Conservation (phyloP, 2,329 filamentous ascomycete species). For the Calonectria pseudoreteaudii region DNA sequence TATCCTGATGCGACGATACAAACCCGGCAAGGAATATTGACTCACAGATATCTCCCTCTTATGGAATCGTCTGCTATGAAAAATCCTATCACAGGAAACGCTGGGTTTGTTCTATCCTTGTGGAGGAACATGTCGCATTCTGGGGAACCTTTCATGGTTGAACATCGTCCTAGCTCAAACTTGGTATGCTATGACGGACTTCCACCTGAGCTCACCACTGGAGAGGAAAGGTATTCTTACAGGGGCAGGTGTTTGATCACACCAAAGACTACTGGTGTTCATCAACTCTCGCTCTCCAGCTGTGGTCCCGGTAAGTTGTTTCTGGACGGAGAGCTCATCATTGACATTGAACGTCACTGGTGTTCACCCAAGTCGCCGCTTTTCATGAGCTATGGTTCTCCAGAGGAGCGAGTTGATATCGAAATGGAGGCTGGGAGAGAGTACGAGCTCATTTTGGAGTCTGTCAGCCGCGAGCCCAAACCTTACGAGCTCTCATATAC, state of each 20-base stretch:
- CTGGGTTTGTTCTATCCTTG: slow-evolving; percentile 19
- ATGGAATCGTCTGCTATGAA: slow-evolving; percentile 23
- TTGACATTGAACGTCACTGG: slow-evolving; percentile 30
- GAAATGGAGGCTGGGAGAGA: slow-evolving; percentile 25
- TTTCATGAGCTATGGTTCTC: slow-evolving; percentile 34
- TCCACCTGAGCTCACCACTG: slow-evolving; percentile 28
- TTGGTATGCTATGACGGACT: slow-evolving; percentile 32
- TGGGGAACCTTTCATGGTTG: slow-evolving; percentile 27
- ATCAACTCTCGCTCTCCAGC: slow-evolving; percentile 24
- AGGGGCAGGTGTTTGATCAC: slow-evolving; percentile 17
- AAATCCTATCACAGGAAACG: slow-evolving; percentile 23
- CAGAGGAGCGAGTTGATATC: slow-evolving; percentile 20
- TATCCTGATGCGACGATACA: slow-evolving; percentile 18
- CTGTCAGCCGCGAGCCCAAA: slow-evolving; percentile 27
- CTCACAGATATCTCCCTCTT: slow-evolving; percentile 26
- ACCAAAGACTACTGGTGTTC: slow-evolving; percentile 24
- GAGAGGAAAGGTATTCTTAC: slow-evolving; percentile 32
- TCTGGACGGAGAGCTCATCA: slow-evolving; percentile 22
- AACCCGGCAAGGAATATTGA: slow-evolving; percentile 23
- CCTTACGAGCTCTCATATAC: slow-evolving; percentile 28
- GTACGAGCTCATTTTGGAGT: slow-evolving; percentile 27
- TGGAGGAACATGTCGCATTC: slow-evolving; percentile 28
- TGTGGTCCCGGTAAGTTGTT: slow-evolving; percentile 28
- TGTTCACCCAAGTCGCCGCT: slow-evolving; percentile 32
- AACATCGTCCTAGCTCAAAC: slow-evolving; percentile 29